Base-by-base conservation (phyloP, 2,329 filamentous ascomycete species). In the Lachnellula arida region DNA sequence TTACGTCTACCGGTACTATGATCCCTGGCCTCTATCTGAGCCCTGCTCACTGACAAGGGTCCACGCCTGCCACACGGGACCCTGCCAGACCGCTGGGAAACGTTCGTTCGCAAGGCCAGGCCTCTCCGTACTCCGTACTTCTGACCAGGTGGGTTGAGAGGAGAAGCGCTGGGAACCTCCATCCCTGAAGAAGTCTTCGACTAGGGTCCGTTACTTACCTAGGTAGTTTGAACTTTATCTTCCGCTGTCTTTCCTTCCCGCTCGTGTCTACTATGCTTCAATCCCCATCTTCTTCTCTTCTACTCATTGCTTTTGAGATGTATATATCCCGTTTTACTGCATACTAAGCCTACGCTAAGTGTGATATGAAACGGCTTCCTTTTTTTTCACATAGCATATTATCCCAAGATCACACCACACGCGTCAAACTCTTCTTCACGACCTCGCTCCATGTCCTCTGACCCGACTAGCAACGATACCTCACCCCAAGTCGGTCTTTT, bases 321-420 rank as follows among this genome's bases (percentile, higher is more conserved):
- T 47, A 28, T 17, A 50, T 34, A 23, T 49, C 14, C 46, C 25
- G 28, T 49, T 35, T 43, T 32, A 11, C 28, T 32, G 8, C 28
- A 32, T 32, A 32, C 9, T 32, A 32, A 32, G 46, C 17, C 35
- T 50, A 19, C 9, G 46, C 39, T 39, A 25, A 17, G 28, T 49
- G n/a, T 50, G 48, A 49, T 44, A 39, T 43, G 53, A 42, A 51
- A 47, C 42, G 25, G 23, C 22, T 49, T 46, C 17, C 22, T 48
- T 43, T 55, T 23, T 8, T 15, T 28, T 11, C 22, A 22, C 14
- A 54, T 34, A 42, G 28, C 44, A 8, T 25, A 46, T 22, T 37
- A 17, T 17, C 32, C 42, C 22, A 39, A 55, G 42, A 48, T 46
- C 52, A 54, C 53, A 51, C 51, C 49, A 52, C 54, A 43, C 53